phyloP scores from a whole-genome alignment of 2,329 filamentous ascomycete species.

The Aspergillus sp. region DNA sequence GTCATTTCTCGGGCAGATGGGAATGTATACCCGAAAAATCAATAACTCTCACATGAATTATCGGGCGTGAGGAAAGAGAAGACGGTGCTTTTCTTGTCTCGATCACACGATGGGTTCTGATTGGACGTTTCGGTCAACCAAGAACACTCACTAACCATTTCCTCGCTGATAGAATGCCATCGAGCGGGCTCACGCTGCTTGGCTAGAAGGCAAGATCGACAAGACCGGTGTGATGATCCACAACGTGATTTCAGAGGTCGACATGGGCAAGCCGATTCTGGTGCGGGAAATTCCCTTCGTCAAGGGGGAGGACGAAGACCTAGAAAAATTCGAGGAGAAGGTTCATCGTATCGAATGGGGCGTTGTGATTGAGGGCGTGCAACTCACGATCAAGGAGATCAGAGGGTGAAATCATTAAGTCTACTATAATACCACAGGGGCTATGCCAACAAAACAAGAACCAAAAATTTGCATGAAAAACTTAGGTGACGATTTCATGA shows the following conservation, averaged over 20 bases:
- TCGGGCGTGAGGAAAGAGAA: neutral
- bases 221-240: constrained; percentile 85
- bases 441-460: neutral
- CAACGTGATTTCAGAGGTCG: constrained; percentile 77
- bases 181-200: constrained; percentile 72
- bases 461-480: neutral
- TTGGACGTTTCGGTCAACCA: neutral
- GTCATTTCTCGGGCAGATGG: neutral
- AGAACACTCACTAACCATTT: neutral
- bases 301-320: constrained; percentile 59
- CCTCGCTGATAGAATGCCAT: constrained; percentile 59
- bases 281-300: constrained; percentile 66
- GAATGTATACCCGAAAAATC: neutral
- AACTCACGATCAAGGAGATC: constrained; percentile 35
- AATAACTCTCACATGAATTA: neutral
- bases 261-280: constrained; percentile 73
- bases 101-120: neutral
- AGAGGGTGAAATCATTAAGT: constrained; percentile 19
- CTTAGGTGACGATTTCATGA: neutral
- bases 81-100: neutral
- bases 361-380: constrained; percentile 72
- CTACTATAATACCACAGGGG: neutral
- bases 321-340: constrained; percentile 67
- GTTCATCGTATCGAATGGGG: constrained; percentile 77
- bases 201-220: constrained; percentile 64